Percentiles rank a stretch among this genome's conserved stretches.
Evolutionary conservation across 2,329 filamentous ascomycete species (phyloP).

Genomic region (Colletotrichum eleusines): DNA sequence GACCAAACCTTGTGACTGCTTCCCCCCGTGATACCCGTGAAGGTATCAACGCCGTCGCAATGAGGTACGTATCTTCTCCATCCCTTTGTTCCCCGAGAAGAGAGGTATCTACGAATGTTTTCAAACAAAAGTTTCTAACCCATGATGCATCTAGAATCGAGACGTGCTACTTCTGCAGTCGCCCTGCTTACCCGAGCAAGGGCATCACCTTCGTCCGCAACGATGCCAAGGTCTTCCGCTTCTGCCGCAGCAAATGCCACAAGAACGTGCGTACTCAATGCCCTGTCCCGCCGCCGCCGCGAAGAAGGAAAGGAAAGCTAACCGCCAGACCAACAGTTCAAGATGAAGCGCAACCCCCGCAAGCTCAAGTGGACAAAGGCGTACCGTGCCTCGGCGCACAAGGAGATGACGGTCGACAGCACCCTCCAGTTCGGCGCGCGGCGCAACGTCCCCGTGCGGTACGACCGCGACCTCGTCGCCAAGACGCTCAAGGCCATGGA

Average conservation of each 20-base stretch:
- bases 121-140: conserved; percentile 11
- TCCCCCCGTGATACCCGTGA: conserved; percentile 34
- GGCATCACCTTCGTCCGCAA: conserved; percentile 59
- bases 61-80: conserved; percentile 25
- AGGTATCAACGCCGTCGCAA: conserved; percentile 39
- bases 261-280: conserved; percentile 61
- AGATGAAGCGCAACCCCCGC: conserved; percentile 98
- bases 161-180: conserved; percentile 60
- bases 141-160: conserved; percentile 52
- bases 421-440: conserved; percentile 92
- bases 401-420: conserved; percentile 82
- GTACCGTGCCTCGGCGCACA: conserved; percentile 85
- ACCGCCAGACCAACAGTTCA: conserved; percentile 66
- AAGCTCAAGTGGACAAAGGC: conserved; percentile 98
- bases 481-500: conserved; percentile 94
- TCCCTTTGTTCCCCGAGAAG: not conserved
- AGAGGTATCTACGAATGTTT: not conserved
- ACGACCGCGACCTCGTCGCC: conserved; percentile 91
- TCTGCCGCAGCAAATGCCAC: conserved; percentile 71
- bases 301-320: not conserved
- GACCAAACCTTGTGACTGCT: conserved; percentile 13
- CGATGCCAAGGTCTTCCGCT: conserved; percentile 65
- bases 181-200: conserved; percentile 66
- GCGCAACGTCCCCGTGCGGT: conserved; percentile 94
- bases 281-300: not conserved